Percentiles rank a stretch among this genome's conserved stretches.
Evolutionary conservation across 768 basidiomycete species (phyloP).

Genomic region (Postia placenta): DNA sequence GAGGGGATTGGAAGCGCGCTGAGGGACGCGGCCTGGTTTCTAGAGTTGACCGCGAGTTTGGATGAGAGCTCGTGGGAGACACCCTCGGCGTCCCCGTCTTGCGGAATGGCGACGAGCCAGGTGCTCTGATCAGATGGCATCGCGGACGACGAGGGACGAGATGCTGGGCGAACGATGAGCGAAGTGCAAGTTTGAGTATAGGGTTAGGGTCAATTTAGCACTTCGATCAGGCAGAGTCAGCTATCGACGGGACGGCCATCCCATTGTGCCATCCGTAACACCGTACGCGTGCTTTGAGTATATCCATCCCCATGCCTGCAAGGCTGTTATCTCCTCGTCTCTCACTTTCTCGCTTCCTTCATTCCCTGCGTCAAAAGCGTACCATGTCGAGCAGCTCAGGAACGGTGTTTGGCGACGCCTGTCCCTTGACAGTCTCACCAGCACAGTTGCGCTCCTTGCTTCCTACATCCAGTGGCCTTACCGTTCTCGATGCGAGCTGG

Average conservation of each 20-base stretch:
- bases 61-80: slow-evolving; percentile 57
- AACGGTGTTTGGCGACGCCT: slow-evolving; percentile 25
- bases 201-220: slow-evolving; percentile 9
- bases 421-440: slow-evolving; percentile 52
- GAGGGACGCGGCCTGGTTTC: slow-evolving; percentile 42
- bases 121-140: slow-evolving; percentile 98
- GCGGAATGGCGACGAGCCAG: slow-evolving; percentile 86
- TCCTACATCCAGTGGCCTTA: slow-evolving; percentile 24
- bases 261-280: not conserved
- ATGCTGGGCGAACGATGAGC: not conserved
- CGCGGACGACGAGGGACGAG: not conserved
- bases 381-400: slow-evolving; percentile 5
- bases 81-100: slow-evolving; percentile 80
- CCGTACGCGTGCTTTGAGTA: not conserved
- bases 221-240: not conserved
- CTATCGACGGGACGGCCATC: too few species aligned
- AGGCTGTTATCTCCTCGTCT: not conserved
- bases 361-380: not conserved
- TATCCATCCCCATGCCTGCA: not conserved
- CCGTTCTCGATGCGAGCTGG: slow-evolving; percentile 79
- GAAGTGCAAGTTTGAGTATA: slow-evolving; percentile 1
- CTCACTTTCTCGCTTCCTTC: not conserved
- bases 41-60: slow-evolving; percentile 57
- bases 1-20: slow-evolving; percentile 72
- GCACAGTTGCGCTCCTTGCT: slow-evolving; percentile 33